Base-by-base conservation (phyloP, 23 red algal genomes). In the Cyanidioschyzon merolae region DNA sequence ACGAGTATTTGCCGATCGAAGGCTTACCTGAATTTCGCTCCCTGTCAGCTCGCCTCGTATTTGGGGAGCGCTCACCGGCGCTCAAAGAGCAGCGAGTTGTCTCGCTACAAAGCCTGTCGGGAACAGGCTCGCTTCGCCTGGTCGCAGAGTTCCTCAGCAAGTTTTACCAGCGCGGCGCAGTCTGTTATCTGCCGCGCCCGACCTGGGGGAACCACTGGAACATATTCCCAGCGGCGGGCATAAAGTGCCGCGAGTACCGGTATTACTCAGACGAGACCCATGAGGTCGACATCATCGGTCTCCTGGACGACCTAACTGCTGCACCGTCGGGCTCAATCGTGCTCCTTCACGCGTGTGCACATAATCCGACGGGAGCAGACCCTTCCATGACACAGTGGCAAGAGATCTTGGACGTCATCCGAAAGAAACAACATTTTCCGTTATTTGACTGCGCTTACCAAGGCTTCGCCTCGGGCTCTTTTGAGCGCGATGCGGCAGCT, bases 401-500 rank as follows among this genome's bases (percentile, higher is more conserved):
- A 35, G 58, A 77, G 34, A 79, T 98, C 21, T 50, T 89, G 41
- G 67, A 83, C 29, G 85, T 90, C 0, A 75, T 88, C 12, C 40
- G 68, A 29, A 25, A 67, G 34, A 51, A 59, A 37, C 50, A 68
- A n/a, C 77, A 83, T 18, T 76, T 98, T 35, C 88, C 89, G 31
- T 82, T 98, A 21, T 98, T 98, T 76, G 94, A 98, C 84, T 89
- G 79, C 30, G 94, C 94, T 12, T 98, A 98, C 41, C 94, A 98
- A 68, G 94, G 94, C 12, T 91, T 98, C 68, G 94, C 94, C 37
- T 89, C 88, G 21, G 94, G 94, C 18, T 59, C 71, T 3, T 51
- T 84, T 1, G 68, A 84, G 26, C 57, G 75, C 37, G 81, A 84
- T 77, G 81, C 68, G 1, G 41, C 25, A 39, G 81, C 81, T 16